Evolutionary conservation across 805 yeast genomes (phyloP).

Genomic region (Maudiozyma pseudohumilis): DNA sequence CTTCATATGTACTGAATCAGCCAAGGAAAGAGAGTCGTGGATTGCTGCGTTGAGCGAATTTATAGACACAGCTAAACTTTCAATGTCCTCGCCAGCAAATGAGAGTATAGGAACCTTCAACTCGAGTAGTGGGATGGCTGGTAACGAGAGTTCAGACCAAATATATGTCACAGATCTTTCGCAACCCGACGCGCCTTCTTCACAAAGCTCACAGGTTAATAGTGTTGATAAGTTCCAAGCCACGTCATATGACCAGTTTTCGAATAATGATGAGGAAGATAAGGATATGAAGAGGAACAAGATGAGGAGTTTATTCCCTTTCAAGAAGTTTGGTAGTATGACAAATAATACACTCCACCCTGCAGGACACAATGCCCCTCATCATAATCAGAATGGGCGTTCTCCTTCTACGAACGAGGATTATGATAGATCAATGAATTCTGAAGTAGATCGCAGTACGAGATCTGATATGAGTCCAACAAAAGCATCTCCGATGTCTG

Average conservation of each 20-base stretch:
- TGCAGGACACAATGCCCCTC: neutral
- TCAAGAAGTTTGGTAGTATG: conserved; percentile 30
- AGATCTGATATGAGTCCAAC: neutral
- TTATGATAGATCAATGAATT: neutral
- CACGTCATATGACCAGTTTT: conserved; percentile 9
- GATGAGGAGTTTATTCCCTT: conserved; percentile 54
- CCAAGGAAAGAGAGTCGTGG: conserved; percentile 69
- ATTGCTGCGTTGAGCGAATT: conserved; percentile 37
- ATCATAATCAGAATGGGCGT: neutral
- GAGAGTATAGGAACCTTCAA: conserved; percentile 3
- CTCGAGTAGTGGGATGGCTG: conserved; percentile 1
- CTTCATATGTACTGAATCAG: conserved; percentile 69
- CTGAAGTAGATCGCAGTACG: neutral
- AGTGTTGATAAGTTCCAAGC: conserved; percentile 5
- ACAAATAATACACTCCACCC: conserved; percentile 4
- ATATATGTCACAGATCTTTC: conserved; percentile 16
- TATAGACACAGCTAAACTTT: conserved; percentile 13
- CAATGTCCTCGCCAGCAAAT: conserved; percentile 3
- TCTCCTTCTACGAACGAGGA: neutral
- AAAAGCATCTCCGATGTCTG: neutral
- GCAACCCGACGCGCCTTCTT: neutral
- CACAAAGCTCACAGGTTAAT: neutral
- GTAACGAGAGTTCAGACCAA: conserved; percentile 8
- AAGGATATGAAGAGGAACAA: conserved; percentile 38
- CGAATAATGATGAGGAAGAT: conserved; percentile 13